Evolutionary conservation across 148 eudicot genomes (phyloP), one percentile per base, ranked within the genome.

Genomic region (Vaccinium corymbosum): DNA sequence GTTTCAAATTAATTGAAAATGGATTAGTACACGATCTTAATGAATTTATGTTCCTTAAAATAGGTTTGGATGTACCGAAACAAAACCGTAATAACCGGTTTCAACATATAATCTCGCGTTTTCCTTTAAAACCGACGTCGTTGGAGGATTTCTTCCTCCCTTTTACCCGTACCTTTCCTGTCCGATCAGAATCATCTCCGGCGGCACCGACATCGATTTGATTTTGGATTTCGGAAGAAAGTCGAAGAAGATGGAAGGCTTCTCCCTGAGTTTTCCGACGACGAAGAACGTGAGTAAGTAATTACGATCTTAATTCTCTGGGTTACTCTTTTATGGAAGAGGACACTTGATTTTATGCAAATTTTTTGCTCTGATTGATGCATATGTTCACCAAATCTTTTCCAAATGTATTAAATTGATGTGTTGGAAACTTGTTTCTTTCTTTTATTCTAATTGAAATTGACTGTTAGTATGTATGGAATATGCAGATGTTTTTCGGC

Each of bases 241-340:
- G 38, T 35, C 2, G 38, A 35, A 35, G 38, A 35, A 35, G 38
- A 35, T 35, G 38, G 98, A 86, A 86, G 82, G 64, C 90, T 87
- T 90, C 84, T 90, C 52, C 97, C 97, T 49, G 98, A 95, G 85
- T 95, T 93, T 82, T 94, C 97, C 25, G 97, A 95, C 81, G 93
- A 82, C 3, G 95, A 95, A 68, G 97, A 95, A 86, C 84, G 98
- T 95, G 88, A 91, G 89, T 83, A 56, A 15, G 68, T 42, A 4
- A 42, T 42, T 42, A 42, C 46, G 38, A 35, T 35, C 46, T 5
- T 42, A 3, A 42, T 42, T 42, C 55, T 83, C 7, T 46, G 9
- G 2, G 38, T 35, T 3, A 35, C 38, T 35, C 2, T 3, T 35
- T 19, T n/a, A 11, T 42, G 46, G 46, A 75, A 14, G 57, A 70